Evolutionary conservation across 2,329 filamentous ascomycete species (phyloP), one percentile per base, ranked within the genome.

Genomic region (Aaosphaeria pasadenensis): DNA sequence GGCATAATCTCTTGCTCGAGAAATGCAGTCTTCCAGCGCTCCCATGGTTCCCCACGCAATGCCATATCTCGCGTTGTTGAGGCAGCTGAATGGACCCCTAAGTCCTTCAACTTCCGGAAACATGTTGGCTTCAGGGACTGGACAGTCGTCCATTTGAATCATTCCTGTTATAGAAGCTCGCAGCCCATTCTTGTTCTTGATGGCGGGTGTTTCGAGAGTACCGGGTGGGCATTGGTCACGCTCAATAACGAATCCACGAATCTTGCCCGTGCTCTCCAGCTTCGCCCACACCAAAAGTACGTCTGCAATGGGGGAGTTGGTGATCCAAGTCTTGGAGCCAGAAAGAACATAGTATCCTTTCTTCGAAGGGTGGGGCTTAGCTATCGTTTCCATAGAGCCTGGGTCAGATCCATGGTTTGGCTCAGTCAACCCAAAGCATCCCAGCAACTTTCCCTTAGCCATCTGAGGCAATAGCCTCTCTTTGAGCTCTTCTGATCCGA

Each of bases 151-250:
- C 65, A 99, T 81, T 59, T 96, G 91, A 57, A 99, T 96, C 94
- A 97, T 97, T 48, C 94, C 94, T 1, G 94, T 99, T 54, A 96
- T 88, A 9, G 89, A 95, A 9, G 94, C 94, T 49, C 94, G 82
- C 31, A 99, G 82, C 1, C 91, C 94, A 53, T 88, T 96, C 81
- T 99, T 99, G 76, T 97, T 84, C 77, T 95, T 95, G 70, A 99
- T 87, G 9, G 88, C 76, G 1, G 94, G 94, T 5, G 94, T 99
- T 70, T 94, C 90, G 11, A 99, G 78, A 1, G 91, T 95, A 2
- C 94, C 92, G 0, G 89, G 78, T 1, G 91, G 91, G 63, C 91
- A 95, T 58, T 89, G 81, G 58, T 84, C 83, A 57, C 92, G 82
- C 72, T 99, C 91, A 31, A 99, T 80, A 42, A 96, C 73, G 73